These are phyloP conservation scores for Tylopilus intermedius DNA, from an alignment of 768 basidiomycete species.

Conservation along the genomic window DNA sequence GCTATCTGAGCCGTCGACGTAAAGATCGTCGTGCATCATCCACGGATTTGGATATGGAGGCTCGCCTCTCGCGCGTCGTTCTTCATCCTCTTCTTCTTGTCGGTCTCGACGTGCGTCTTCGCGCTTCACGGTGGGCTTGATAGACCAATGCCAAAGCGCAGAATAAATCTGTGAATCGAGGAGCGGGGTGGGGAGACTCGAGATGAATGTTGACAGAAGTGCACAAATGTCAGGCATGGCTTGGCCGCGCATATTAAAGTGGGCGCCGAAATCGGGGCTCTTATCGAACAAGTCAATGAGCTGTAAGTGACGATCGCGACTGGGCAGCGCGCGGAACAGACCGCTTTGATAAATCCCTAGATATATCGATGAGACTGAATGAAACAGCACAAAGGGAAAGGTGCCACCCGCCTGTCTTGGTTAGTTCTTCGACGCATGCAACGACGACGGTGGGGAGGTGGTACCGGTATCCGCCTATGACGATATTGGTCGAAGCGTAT, in stretches of 20 bases:
- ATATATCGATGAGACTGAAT: not conserved
- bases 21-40: slow-evolving; percentile 11
- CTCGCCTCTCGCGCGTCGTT: slow-evolving; percentile 25
- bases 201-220: slow-evolving; percentile 43
- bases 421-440: slow-evolving; percentile 43
- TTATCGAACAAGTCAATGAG: slow-evolving; percentile 38
- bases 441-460: slow-evolving; percentile 37
- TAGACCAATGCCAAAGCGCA: slow-evolving; percentile 41
- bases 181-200: slow-evolving; percentile 43
- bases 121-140: slow-evolving; percentile 38
- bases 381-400: not conserved
- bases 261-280: slow-evolving; percentile 19
- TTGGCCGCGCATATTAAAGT: slow-evolving; percentile 31
- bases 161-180: slow-evolving; percentile 38
- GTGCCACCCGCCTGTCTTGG: slow-evolving; percentile 35
- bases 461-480: slow-evolving; percentile 36
- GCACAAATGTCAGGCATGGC: slow-evolving; percentile 42
- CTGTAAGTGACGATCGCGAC: slow-evolving; percentile 35
- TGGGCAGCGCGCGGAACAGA: slow-evolving; percentile 41
- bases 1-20: slow-evolving; percentile 14
- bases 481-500: slow-evolving; percentile 30
- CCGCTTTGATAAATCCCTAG: slow-evolving; percentile 41
- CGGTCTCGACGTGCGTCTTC: slow-evolving; percentile 28
- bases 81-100: slow-evolving; percentile 32
- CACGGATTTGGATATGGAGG: slow-evolving; percentile 16